Base-by-base conservation (phyloP, 345 rosid genomes). In the Eucalyptus fibrosa region DNA sequence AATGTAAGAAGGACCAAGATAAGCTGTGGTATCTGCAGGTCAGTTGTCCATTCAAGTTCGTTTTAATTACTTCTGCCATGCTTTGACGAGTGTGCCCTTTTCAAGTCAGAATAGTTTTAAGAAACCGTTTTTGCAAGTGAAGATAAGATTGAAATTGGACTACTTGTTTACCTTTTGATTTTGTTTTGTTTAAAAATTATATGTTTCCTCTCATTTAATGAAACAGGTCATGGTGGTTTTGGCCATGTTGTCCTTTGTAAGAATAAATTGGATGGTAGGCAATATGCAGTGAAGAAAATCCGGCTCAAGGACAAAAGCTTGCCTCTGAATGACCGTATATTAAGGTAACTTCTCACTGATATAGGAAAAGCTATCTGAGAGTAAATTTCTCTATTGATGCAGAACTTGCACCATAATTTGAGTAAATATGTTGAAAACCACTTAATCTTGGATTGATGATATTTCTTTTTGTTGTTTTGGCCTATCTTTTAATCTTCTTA, bases 231-330 rank as follows among this genome's bases (percentile, higher is more conserved):
- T 91, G 99, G 99, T 88, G 98, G 98, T 91, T 97, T 97, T 89
- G 99, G 98, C 80, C 98, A 94, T 90, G 99, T 97, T 89, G 97
- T 97, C 12, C 90, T 97, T 60, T 97, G 99, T 94, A 96, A 96
- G 95, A 97, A 97, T 94, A 97, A 97, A 92, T 92, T 97, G 89
- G 99, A 97, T 92, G 99, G 99, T 90, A 97, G 99, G 89, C 99
- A 97, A 86, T 97, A 97, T 93, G 99, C 99, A 6, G 95, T 97
- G 90, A 97, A 97, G 94, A 97, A 97, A 94, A 97, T 97, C 91
- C 96, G 96, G 89, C 96, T 96, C 85, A 97, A 94, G 96, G 99
- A 97, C 92, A 94, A 97, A 95, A 96, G 89, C 89, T 89, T 95
- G 89, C 97, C 97, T 87, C 92, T 94, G 59, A 89, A 97, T 91